Evolutionary conservation across 768 basidiomycete genomes (phyloP).

Genomic region (Kwoniella botswanensis): DNA sequence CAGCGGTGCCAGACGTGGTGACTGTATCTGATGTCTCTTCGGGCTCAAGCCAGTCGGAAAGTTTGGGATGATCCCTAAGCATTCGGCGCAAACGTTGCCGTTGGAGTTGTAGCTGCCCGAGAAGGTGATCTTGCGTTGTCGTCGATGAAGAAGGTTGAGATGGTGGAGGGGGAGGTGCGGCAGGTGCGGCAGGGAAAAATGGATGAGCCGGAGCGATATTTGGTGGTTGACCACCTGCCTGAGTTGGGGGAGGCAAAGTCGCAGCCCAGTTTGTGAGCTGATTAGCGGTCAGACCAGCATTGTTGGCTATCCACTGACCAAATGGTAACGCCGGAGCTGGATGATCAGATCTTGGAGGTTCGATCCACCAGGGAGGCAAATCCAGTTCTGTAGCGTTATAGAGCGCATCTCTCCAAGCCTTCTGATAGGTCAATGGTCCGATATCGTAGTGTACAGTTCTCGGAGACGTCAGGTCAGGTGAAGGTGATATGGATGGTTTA

Average conservation of each 20-base stretch:
- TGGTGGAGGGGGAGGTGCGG: neutral
- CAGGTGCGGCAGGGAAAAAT: neutral
- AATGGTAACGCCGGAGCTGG: neutral
- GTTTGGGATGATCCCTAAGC: no score
- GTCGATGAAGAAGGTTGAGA: neutral
- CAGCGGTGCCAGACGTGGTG: no score
- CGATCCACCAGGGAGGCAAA: slow-evolving; percentile 38
- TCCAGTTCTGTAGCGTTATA: slow-evolving; percentile 31
- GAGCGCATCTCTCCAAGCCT: slow-evolving; percentile 41
- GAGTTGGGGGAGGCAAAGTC: neutral
- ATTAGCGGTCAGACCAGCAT: neutral
- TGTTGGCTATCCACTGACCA: neutral
- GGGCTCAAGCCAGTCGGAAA: no score
- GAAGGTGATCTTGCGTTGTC: neutral
- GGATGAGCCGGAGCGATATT: neutral
- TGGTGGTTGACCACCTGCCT: neutral
- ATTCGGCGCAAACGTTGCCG: no score
- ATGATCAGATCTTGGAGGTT: slow-evolving; percentile 7
- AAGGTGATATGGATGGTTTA: neutral
- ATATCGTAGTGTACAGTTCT: neutral
- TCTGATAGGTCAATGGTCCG: slow-evolving; percentile 10
- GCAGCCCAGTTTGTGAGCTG: neutral
- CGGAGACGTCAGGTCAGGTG: neutral
- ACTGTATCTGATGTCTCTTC: no score
- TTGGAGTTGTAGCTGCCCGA: neutral